Evolutionary conservation across 345 rosid species (phyloP), one percentile per base, ranked within the genome.

Genomic region (Tarenaya hassleriana): DNA sequence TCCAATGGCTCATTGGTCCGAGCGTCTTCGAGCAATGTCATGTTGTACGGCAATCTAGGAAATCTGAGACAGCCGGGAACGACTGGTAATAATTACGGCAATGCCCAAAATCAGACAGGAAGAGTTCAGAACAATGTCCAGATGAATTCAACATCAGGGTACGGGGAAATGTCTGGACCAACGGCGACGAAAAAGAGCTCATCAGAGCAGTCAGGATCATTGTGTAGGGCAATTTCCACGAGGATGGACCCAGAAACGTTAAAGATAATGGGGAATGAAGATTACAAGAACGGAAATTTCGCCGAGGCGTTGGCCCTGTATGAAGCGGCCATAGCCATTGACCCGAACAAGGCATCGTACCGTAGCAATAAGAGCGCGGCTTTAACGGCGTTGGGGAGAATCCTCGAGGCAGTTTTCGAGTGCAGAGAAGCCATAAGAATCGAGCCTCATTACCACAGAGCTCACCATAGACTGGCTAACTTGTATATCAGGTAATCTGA

Each of bases 241-340:
- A 73, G 97, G 63, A 92, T 85, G 94, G 98, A 92, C 54, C 98
- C 98, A 0, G 97, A 92, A 62, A 82, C 80, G 11, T 63, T 92
- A 73, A 92, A 92, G 63, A 83, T 88, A 0, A 83, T 83, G 97
- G 98, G 97, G 0, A 92, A 92, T 43, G 98, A 92, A 68, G 98
- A 92, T 67, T 92, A 88, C 68, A 92, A 84, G 73, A 83, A 77
- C 5, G 94, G 96, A 35, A 84, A 82, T 52, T 84, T 77, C 5
- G 86, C 74, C 0, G 95, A 84, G 59, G 96, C 96, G 0, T 69
- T 91, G 69, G 92, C 92, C 1, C 62, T 87, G 61, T 91, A 91
- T 20, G 95, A 91, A 0, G 98, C 98, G 1, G 96, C 98, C 0
- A 91, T 91, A 32, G 62, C 89, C 5, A 82, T 91, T 8, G 95